Evolutionary conservation across 139 green algal species (phyloP), one percentile per base, ranked within the genome.

Genomic region (Bryopsis sp.): DNA sequence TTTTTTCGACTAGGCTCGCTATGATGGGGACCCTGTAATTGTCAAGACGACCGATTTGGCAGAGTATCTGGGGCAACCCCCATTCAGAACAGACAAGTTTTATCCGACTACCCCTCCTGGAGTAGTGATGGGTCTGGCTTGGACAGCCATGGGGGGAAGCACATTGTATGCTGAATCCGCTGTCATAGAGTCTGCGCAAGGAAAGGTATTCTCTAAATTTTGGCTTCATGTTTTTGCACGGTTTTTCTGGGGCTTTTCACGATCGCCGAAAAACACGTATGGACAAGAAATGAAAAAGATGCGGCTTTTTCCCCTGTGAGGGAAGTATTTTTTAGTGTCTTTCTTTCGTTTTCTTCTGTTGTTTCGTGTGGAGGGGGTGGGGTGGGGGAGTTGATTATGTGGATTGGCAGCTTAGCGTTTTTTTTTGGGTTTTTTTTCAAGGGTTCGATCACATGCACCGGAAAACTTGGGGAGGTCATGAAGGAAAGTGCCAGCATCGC

Each of bases 381-480:
- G n/a, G n/a, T n/a, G n/a, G n/a, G n/a, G n/a, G n/a, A n/a, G n/a
- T n/a, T n/a, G n/a, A n/a, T n/a, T n/a, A n/a, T n/a, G n/a, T n/a
- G n/a, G n/a, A n/a, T n/a, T n/a, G n/a, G n/a, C n/a, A n/a, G n/a
- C n/a, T n/a, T n/a, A n/a, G n/a, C n/a, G n/a, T n/a, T n/a, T 54
- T 11, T 54, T 54, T 64, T 24, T 64, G 19, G 28, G 33, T 15
- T 8, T 58, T 15, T 3, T 36, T 1, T 35, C 7, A 43, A 73
- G 57, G 66, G 73, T n/a, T 33, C 33, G n/a, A 22, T 78, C 31
- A 29, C 39, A 22, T 76, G 59, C 59, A 75, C 83, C 78, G 90
- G 93, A 11, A 89, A 96, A 78, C 81, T 99, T 39, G 94, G 94
- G 0, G 94, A 97, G 48, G 94, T 98, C 26, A 97, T 99, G 90